A percentile compares a stretch with the other conserved stretches of the same genome.
Conservation (phyloP, 805 yeast genomes). For the Starmerella vitae region DNA sequence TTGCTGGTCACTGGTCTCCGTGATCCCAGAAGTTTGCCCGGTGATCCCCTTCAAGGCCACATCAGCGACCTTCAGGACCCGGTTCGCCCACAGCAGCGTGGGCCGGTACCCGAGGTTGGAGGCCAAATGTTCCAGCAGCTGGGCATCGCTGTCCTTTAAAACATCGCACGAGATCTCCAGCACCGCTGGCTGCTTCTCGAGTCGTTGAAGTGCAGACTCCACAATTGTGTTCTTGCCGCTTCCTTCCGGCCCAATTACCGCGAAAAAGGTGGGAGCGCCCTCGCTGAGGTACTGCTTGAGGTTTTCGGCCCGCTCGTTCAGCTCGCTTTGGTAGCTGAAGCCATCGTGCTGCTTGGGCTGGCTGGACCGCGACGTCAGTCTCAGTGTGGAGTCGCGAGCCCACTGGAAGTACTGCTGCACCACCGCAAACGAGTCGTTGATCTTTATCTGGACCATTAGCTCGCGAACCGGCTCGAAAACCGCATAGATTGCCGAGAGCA, state of each 20-base stretch:
- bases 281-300: slow-evolving; percentile 71
- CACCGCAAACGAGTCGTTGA: slow-evolving; percentile 25
- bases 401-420: slow-evolving; percentile 4
- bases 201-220: slow-evolving; percentile 57
- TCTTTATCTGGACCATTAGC: slow-evolving; percentile 59
- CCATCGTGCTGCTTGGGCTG: background rate
- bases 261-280: slow-evolving; percentile 77
- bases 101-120: slow-evolving; percentile 82
- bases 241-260: slow-evolving; percentile 87
- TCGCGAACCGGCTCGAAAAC: slow-evolving; percentile 90
- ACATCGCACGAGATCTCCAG: slow-evolving; percentile 68
- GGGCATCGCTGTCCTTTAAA: slow-evolving; percentile 60
- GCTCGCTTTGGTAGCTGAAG: slow-evolving; percentile 3
- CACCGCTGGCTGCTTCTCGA: slow-evolving; percentile 38
- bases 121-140: slow-evolving; percentile 58
- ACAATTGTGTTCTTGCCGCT: slow-evolving; percentile 56
- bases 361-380: background rate
- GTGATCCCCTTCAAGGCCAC: slow-evolving; percentile 78
- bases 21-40: slow-evolving; percentile 43
- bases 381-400: slow-evolving; percentile 3
- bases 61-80: slow-evolving; percentile 65
- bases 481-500: slow-evolving; percentile 70
- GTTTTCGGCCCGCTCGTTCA: slow-evolving; percentile 40
- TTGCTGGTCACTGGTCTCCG: slow-evolving; percentile 25
- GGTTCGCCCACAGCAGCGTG: slow-evolving; percentile 82